Percentiles rank a stretch among this genome's conserved stretches.
Conservation (phyloP, 352 stramenopile genomes). For the Thraustotheca clavata region DNA sequence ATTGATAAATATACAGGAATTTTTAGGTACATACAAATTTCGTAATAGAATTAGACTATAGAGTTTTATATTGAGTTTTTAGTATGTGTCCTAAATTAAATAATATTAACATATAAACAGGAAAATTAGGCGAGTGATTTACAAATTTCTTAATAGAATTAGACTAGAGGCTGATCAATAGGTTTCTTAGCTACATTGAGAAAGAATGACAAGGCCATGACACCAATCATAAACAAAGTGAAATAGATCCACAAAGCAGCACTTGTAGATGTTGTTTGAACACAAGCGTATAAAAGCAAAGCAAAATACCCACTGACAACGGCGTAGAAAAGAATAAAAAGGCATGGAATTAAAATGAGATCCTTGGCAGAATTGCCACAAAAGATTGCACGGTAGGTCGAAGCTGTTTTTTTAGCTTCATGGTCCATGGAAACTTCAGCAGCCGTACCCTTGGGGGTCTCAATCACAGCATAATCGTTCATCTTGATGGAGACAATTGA, state of each 20-base stretch:
- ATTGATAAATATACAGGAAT: too few relatives aligned
- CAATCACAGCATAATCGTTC: background rate
- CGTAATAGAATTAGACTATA: too few relatives aligned
- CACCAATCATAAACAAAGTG: background rate
- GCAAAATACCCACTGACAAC: background rate
- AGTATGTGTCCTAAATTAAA: too few relatives aligned
- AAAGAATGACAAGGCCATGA: background rate
- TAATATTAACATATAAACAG: too few relatives aligned
- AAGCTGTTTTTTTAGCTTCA: background rate
- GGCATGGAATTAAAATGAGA: background rate
- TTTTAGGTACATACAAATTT: too few relatives aligned
- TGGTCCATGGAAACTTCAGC: too few relatives aligned
- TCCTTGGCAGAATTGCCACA: background rate
- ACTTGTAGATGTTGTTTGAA: background rate
- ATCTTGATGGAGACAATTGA: background rate
- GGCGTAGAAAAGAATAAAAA: background rate
- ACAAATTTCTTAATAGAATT: too few relatives aligned
- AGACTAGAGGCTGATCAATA: too few relatives aligned
- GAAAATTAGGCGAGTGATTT: too few relatives aligned
- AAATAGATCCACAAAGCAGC: constrained; percentile 17
- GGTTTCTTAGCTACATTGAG: background rate
- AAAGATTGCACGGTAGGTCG: constrained; percentile 1
- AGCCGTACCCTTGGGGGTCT: background rate
- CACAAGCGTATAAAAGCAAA: background rate
- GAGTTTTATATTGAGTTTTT: too few relatives aligned